A percentile compares a stretch with the other conserved stretches of the same genome.
phyloP scores from a whole-genome alignment of 331 rosid genomes.

The Malus hybrid region DNA sequence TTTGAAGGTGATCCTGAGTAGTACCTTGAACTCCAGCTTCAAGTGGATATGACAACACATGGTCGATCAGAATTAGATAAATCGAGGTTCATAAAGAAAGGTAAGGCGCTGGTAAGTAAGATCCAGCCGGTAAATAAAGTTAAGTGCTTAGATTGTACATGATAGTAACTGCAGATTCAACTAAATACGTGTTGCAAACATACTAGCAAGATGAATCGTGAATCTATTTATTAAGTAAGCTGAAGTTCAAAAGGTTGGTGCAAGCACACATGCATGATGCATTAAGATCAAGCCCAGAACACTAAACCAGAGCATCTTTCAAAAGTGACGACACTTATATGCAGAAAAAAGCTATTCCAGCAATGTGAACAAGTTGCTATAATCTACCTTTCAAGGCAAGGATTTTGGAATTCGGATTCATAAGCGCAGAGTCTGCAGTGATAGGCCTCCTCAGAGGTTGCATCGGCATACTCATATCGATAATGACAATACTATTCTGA shows the following conservation, averaged over 20 bases:
- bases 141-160: neutral
- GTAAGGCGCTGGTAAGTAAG: neutral
- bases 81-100: neutral
- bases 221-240: neutral
- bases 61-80: too few relatives aligned
- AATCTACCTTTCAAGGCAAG: slow-evolving; percentile 88
- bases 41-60: slow-evolving; percentile 7
- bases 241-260: neutral
- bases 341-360: neutral
- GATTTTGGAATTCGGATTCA: slow-evolving; percentile 97
- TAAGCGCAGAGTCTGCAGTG: slow-evolving; percentile 94
- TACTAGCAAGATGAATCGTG: neutral
- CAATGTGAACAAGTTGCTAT: neutral
- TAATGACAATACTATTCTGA: slow-evolving; percentile 86
- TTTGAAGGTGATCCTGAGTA: slow-evolving; percentile 94
- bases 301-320: neutral
- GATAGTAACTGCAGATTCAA: neutral
- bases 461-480: slow-evolving; percentile 92
- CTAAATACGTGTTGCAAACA: neutral
- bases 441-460: slow-evolving; percentile 98
- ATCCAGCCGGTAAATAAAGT: neutral
- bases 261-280: neutral
- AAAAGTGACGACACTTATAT: neutral
- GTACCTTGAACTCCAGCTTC: slow-evolving; percentile 98
- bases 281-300: neutral